phyloP scores from a whole-genome alignment of 2,329 filamentous ascomycete genomes.

The Aspergillus nomiae region DNA sequence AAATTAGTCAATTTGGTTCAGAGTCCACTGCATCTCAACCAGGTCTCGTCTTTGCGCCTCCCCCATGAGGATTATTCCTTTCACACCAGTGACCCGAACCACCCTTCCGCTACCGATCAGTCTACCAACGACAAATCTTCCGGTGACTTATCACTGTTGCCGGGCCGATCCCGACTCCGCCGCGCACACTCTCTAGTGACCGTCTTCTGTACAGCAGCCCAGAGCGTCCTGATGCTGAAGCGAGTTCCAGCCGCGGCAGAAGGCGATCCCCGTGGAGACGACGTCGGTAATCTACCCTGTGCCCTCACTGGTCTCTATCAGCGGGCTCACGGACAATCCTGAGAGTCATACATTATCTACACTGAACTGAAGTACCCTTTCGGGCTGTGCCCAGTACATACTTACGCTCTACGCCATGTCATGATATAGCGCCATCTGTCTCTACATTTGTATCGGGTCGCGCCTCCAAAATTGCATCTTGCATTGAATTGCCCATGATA shows the following conservation, averaged over 20 bases:
- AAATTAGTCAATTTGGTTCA: constrained; percentile 39
- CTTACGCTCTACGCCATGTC: background rate
- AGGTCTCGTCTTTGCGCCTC: background rate
- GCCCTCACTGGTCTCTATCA: background rate
- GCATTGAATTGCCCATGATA: background rate
- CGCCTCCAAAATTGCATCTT: background rate
- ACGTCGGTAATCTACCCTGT: background rate
- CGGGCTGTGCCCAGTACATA: background rate
- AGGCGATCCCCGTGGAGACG: background rate
- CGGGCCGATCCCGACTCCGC: background rate
- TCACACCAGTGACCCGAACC: background rate
- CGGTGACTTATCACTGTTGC: background rate
- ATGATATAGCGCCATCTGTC: background rate
- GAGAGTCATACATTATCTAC: background rate
- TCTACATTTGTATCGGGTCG: background rate
- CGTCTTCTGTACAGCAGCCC: background rate
- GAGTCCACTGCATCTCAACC: constrained; percentile 10
- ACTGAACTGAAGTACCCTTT: background rate
- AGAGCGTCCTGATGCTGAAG: background rate
- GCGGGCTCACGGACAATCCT: background rate
- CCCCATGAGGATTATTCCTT: background rate
- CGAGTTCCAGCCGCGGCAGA: background rate
- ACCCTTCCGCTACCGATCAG: background rate
- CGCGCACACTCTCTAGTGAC: background rate
- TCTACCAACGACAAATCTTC: background rate